Evolutionary conservation across 2,329 filamentous ascomycete species (phyloP), one percentile per base, ranked within the genome.

Genomic region (Fusarium anguioides): DNA sequence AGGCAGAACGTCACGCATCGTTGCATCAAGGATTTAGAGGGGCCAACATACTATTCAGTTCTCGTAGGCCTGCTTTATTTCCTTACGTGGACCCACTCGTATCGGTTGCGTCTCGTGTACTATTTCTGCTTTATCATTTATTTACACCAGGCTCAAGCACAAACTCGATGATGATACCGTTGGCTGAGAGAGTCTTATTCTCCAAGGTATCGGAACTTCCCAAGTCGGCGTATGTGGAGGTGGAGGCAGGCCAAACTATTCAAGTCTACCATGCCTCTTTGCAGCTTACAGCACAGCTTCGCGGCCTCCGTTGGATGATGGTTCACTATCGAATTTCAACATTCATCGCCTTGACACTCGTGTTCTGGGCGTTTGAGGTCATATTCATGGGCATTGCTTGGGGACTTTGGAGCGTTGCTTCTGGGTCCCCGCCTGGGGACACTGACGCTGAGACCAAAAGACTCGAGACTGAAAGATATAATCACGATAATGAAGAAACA

Each of bases 261-360:
- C 92, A 97, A 76, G 87, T 97, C 8, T 97, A 97, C 76, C 81
- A 81, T 20, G 89, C 87, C 6, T 81, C 79, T 15, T 83, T 97
- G 31, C 85, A 84, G 4, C 87, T 98, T 64, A 88, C 86, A 26
- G 94, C 95, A 6, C 86, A 88, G 51, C 88, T 97, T 66, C 84
- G 86, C 12, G 95, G 95, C 0, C 77, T 97, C 62, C 83, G 91
- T 46, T 96, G 91, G 88, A 72, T 94, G 54, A 97, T 99, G 92
- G 96, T 96, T 73, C 89, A 93, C 63, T 90, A 95, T 80, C 88
- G 91, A 14, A 73, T 96, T 33, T 76, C 88, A 3, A 89, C 89
- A 7, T 94, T 93, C 59, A 50, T 91, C 1, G 73, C 89, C 1
- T 91, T 94, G 72, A 92, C 89, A 0, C 77, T 81, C 1, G 70